Conservation (phyloP, 805 yeast genomes). For the Candida succiphila region DNA sequence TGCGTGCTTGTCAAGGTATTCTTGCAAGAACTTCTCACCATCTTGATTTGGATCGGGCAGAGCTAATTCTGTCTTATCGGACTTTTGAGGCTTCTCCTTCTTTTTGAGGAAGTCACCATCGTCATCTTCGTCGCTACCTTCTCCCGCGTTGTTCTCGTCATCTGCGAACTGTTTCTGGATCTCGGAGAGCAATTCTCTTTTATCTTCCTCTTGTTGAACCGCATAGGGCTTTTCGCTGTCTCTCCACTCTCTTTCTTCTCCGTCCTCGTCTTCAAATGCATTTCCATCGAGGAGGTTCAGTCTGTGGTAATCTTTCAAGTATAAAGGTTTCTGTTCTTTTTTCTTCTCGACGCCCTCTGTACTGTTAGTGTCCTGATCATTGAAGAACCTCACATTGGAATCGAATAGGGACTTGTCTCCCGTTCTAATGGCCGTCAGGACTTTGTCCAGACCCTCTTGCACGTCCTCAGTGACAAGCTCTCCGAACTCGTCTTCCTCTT, state of each 20-base stretch:
- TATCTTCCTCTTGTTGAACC: slow-evolving; percentile 67
- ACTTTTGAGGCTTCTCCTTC: slow-evolving; percentile 30
- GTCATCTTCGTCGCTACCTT: slow-evolving; percentile 30
- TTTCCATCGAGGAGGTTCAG: slow-evolving; percentile 66
- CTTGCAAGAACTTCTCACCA: slow-evolving; percentile 61
- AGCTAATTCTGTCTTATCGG: slow-evolving; percentile 16
- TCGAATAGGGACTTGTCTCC: slow-evolving; percentile 62
- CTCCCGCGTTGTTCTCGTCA: slow-evolving; percentile 33
- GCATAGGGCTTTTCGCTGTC: slow-evolving; percentile 61
- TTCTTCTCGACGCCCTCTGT: slow-evolving; percentile 12
- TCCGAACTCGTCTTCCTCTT: slow-evolving; percentile 88
- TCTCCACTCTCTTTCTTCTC: slow-evolving; percentile 33
- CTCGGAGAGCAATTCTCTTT: slow-evolving; percentile 61
- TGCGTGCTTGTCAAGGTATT: slow-evolving; percentile 67
- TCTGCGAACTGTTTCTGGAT: slow-evolving; percentile 60
- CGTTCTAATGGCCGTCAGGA: slow-evolving; percentile 56
- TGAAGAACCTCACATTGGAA: slow-evolving; percentile 61
- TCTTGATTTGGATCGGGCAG: slow-evolving; percentile 63
- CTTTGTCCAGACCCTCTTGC: slow-evolving; percentile 67
- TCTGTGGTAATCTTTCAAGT: slow-evolving; percentile 88
- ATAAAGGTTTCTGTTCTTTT: slow-evolving; percentile 61
- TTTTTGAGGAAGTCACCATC: slow-evolving; percentile 50
- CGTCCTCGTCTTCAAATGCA: slow-evolving; percentile 45
- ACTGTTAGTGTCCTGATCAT: slow-evolving; percentile 44
- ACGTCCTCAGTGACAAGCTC: slow-evolving; percentile 80